Percentiles rank a stretch among this genome's conserved stretches.
Evolutionary conservation across 345 rosid genomes (phyloP).

Genomic region (Eucalyptus cladocalyx): DNA sequence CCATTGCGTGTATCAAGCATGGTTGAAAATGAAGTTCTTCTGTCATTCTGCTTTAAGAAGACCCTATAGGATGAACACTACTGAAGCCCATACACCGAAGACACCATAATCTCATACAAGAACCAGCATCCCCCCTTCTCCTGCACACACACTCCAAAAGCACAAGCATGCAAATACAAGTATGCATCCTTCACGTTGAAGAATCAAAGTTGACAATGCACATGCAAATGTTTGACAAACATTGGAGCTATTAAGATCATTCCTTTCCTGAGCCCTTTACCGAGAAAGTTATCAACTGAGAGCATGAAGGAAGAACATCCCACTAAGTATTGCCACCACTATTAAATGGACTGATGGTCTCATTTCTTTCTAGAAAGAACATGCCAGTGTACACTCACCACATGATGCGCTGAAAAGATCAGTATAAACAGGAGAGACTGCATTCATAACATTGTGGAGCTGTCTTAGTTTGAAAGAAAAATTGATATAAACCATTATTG

Average conservation of each 20-base stretch:
- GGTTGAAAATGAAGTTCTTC: background rate
- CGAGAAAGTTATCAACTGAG: background rate
- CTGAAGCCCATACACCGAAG: background rate
- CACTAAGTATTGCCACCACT: background rate
- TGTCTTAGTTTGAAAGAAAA: background rate
- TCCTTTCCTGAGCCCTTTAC: background rate
- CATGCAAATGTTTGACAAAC: background rate
- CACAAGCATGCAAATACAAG: background rate
- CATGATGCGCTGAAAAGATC: background rate
- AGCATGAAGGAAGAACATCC: background rate
- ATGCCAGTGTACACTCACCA: background rate
- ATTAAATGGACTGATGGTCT: background rate
- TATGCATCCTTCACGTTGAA: background rate
- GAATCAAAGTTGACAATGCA: background rate
- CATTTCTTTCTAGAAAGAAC: background rate
- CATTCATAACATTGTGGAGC: background rate
- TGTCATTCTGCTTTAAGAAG: background rate
- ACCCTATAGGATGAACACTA: background rate
- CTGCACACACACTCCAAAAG: background rate
- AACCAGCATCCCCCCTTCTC: background rate
- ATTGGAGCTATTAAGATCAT: background rate
- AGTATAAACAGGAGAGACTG: background rate
- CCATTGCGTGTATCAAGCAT: background rate
- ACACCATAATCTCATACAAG: background rate
- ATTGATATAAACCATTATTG: background rate